Base-by-base conservation (phyloP, 345 rosid genomes). In the Hevea brasiliensis region DNA sequence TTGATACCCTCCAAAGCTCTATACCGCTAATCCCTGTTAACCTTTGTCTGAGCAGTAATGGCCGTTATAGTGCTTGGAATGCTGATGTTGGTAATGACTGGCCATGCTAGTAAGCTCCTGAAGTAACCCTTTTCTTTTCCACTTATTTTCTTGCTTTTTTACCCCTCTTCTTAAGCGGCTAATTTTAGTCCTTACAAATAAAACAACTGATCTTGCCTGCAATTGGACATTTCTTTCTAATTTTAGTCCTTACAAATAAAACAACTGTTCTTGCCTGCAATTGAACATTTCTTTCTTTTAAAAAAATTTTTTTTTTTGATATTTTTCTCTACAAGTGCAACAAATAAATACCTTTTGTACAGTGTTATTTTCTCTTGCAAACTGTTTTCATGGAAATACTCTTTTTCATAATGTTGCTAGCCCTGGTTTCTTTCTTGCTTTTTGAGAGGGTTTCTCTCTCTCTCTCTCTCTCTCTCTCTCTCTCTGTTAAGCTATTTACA, bases 1-100 rank as follows among this genome's bases (percentile, higher is more conserved):
- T 21, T 48, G 21, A 11, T 61, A 42, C 29, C 26, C n/a, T 26
- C 67, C 45, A 10, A 6, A 41, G 21, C 72, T 53, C 18, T 12
- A 13, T 20, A 44, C 9, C 57, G 1, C 14, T 51, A 26, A 2
- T 42, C 23, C 8, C 6, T 0, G 20, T 9, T 8, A n/a, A 32
- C 45, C 17, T 26, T 61, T 60, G 4, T 50, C 51, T 56, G 2
- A 61, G 35, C 63, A 42, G 4, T 21, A 56, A 71, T 71, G 75
- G 80, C 67, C 50, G 37, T 59, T 59, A 23, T 76, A 40, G 67
- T 41, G 14, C 42, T 76, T 65, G 75, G 67, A 48, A 57, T 76
- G 66, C 76, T 76, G 45, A 35, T 76, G 68, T 27, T 65, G 72
- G 29, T 53, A 72, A 65, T 76, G 72, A 57, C 80, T 76, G 80